Evolutionary conservation across 192 early-diverging fungal genomes (phyloP).

Genomic region (Mortierella hygrophila): DNA sequence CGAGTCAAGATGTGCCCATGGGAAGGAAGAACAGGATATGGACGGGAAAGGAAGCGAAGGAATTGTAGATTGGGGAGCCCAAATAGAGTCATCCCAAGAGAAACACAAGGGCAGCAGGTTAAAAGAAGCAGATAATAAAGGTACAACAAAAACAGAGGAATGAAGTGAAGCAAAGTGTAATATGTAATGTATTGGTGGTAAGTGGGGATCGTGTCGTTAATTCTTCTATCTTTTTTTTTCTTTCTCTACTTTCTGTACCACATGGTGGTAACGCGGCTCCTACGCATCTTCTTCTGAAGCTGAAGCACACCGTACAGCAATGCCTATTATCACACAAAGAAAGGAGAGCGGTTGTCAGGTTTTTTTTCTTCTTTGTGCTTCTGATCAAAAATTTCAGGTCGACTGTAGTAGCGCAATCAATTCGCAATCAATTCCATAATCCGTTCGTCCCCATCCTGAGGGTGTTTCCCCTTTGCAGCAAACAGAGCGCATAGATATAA

Average conservation of each 20-base stretch:
- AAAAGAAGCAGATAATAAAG: too few species aligned
- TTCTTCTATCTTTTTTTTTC: conserved; percentile 28
- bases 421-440: neutral
- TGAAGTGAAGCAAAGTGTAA: neutral
- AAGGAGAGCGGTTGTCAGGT: neutral
- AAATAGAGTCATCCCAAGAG: too few species aligned
- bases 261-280: conserved; percentile 78
- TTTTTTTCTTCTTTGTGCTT: neutral
- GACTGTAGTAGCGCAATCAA: neutral
- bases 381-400: too few species aligned
- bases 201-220: neutral
- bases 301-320: conserved; percentile 96
- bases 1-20: too few species aligned
- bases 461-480: neutral
- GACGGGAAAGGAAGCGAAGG: too few species aligned
- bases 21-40: too few species aligned
- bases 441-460: neutral
- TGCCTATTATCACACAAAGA: conserved; percentile 58
- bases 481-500: too few species aligned
- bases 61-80: too few species aligned
- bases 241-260: conserved; percentile 69
- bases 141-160: neutral
- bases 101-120: too few species aligned
- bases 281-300: conserved; percentile 98
- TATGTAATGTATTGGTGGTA: neutral